A percentile compares a stretch with the other conserved stretches of the same genome.
These are phyloP conservation scores for Dysphania ambrosioides DNA, from an alignment of 148 eudicot genomes.

Conservation along the genomic window DNA sequence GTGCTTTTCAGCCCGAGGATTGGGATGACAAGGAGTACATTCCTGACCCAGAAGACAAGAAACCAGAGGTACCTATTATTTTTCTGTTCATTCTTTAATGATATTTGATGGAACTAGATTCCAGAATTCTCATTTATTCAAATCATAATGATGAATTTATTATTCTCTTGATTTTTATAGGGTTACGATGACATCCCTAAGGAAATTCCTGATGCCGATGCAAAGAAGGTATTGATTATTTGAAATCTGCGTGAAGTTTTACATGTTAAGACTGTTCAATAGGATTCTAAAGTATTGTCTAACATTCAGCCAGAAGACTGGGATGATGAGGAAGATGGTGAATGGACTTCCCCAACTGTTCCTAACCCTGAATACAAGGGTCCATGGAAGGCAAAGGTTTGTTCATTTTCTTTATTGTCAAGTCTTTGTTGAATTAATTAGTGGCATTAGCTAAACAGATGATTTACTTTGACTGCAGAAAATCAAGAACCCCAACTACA, in stretches of 20 bases:
- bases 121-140: background rate
- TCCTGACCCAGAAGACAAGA: slow-evolving; percentile 94
- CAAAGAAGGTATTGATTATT: slow-evolving; percentile 62
- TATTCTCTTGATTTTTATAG: slow-evolving; percentile 24
- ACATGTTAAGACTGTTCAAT: background rate
- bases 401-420: slow-evolving; percentile 3
- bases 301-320: slow-evolving; percentile 86
- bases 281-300: slow-evolving; percentile 6
- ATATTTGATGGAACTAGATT: background rate
- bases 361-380: slow-evolving; percentile 99
- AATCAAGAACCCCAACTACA: slow-evolving; percentile 94
- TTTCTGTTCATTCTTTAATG: background rate
- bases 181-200: slow-evolving; percentile 96
- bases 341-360: slow-evolving; percentile 90
- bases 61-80: slow-evolving; percentile 67
- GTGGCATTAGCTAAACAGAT: background rate
- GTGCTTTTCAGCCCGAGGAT: slow-evolving; percentile 73
- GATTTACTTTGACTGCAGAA: slow-evolving; percentile 44
- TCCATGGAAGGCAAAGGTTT: slow-evolving; percentile 89
- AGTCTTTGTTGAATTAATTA: slow-evolving; percentile 17
- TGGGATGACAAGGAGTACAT: slow-evolving; percentile 97
- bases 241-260: background rate
- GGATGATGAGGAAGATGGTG: slow-evolving; percentile 99
- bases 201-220: slow-evolving; percentile 88
- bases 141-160: background rate